phyloP scores from a whole-genome alignment of 768 basidiomycete species.

The Candolleomyces aberdarensis region DNA sequence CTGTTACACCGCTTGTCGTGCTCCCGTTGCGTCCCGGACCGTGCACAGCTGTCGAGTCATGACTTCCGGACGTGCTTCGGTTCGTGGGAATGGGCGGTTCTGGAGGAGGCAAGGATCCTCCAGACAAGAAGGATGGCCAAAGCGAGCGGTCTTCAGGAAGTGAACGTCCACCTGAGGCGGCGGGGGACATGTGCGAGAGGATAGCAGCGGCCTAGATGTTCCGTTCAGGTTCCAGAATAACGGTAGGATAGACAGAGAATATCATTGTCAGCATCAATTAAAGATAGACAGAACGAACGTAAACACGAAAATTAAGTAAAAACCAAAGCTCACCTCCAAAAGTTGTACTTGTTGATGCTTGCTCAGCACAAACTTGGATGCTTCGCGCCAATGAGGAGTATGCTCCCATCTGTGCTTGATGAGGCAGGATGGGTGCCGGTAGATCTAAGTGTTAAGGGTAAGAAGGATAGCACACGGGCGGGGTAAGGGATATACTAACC shows the following conservation, averaged over 20 bases:
- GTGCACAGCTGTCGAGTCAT: background rate
- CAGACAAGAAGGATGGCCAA: slow-evolving; percentile 84
- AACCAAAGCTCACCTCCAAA: slow-evolving; percentile 61
- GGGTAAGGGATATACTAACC: slow-evolving; percentile 42
- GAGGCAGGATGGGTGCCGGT: slow-evolving; percentile 90
- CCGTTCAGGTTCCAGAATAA: background rate
- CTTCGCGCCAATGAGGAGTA: slow-evolving; percentile 93
- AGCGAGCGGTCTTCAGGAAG: slow-evolving; percentile 92
- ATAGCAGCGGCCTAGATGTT: slow-evolving; percentile 81
- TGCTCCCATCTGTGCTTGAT: slow-evolving; percentile 99
- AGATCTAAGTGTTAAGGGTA: slow-evolving; percentile 47
- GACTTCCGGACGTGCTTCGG: background rate
- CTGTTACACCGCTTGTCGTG: slow-evolving; percentile 7
- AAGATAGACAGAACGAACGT: background rate
- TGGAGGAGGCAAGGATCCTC: slow-evolving; percentile 60
- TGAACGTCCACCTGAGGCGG: slow-evolving; percentile 58
- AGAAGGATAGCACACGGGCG: slow-evolving; percentile 3
- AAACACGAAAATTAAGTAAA: background rate
- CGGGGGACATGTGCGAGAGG: slow-evolving; percentile 78
- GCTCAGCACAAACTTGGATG: slow-evolving; percentile 83
- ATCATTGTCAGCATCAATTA: background rate
- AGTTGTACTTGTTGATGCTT: slow-evolving; percentile 98
- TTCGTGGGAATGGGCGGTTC: slow-evolving; percentile 23
- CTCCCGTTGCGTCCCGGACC: slow-evolving; percentile 1
- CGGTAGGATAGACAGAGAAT: background rate